A percentile compares a stretch with the other conserved stretches of the same genome.
These are phyloP conservation scores for Psilocybe tampanensis DNA, from an alignment of 768 basidiomycete species.

Conservation along the genomic window DNA sequence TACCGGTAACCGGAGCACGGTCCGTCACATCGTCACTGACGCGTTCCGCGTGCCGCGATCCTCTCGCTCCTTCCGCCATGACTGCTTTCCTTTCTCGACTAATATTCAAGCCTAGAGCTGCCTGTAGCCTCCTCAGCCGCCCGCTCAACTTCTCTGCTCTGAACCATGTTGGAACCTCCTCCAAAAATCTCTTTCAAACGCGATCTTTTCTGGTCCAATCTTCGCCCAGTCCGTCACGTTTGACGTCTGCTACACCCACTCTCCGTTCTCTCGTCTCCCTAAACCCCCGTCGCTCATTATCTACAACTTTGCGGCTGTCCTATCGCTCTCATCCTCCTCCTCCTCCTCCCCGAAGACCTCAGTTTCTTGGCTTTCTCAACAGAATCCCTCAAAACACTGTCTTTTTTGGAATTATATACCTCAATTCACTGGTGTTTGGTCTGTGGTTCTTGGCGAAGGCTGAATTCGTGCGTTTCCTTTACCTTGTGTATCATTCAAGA, in stretches of 20 bases:
- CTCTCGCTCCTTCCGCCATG: background rate
- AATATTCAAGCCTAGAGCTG: background rate
- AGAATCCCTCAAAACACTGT: slow-evolving; percentile 53
- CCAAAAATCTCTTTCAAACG: background rate
- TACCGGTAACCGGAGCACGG: too few relatives aligned
- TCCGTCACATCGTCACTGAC: too few relatives aligned
- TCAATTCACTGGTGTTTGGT: slow-evolving; percentile 64
- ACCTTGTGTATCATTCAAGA: background rate
- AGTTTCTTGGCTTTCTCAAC: slow-evolving; percentile 46
- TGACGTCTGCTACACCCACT: background rate
- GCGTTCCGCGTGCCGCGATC: background rate
- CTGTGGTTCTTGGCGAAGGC: slow-evolving; percentile 54
- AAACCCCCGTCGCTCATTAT: slow-evolving; percentile 13
- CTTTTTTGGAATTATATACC: slow-evolving; percentile 64
- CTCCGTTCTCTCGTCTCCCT: background rate
- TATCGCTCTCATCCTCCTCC: slow-evolving; percentile 22
- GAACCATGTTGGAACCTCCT: background rate
- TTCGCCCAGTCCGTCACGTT: background rate
- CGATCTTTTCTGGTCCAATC: background rate
- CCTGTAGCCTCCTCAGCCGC: background rate
- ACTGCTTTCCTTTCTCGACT: background rate
- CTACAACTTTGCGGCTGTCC: slow-evolving; percentile 19
- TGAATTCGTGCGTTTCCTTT: slow-evolving; percentile 30
- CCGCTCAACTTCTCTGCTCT: background rate
- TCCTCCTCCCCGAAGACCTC: slow-evolving; percentile 1